Base-by-base conservation (phyloP, 2,329 filamentous ascomycete genomes). In the Coniochaeta prunicola region DNA sequence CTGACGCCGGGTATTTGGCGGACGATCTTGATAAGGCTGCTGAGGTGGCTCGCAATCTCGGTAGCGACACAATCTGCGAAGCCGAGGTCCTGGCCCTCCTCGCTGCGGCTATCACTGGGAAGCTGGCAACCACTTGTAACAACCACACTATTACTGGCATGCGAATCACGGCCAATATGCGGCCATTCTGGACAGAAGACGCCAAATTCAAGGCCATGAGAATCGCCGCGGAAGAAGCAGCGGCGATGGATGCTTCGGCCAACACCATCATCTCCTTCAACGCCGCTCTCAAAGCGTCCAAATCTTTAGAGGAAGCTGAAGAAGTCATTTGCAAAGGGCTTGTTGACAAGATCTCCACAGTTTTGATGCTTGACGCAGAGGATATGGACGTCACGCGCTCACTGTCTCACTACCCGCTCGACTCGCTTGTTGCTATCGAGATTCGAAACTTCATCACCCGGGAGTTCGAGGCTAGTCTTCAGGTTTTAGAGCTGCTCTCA, bases 111-210 rank as follows among this genome's bases (percentile, higher is more conserved):
- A 78, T 85, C 42, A 73, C 68, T 6, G 80, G 79, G 1, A 71
- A 73, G 30, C 64, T 81, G 4, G 67, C 67, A 1, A 53, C 65
- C 0, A 68, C 73, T 0, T 82, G 78, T 67, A 74, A 77, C 59
- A 74, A 70, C 45, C 81, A 84, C 64, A 76, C 75, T 38, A 80
- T 84, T 61, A 84, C 81, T 0, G 82, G 82, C 1, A 76, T 84
- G 66, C 74, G 76, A 58, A 77, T 83, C 61, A 77, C 74, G 24
- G 73, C 74, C 6, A 69, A 70, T 3, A 70, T 74, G 63, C 69
- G 76, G 56, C 80, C 80, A 0, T 84, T 82, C 70, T 85, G 81
- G 76, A 76, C 76, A 3, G 66, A 73, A 2, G 82, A 85, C 55
- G 78, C 77, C 57, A 83, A 81, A 66, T 84, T 84, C 69, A 76